Conservation (phyloP, 106 monocot species). For the Phalaenopsis aphrodite region DNA sequence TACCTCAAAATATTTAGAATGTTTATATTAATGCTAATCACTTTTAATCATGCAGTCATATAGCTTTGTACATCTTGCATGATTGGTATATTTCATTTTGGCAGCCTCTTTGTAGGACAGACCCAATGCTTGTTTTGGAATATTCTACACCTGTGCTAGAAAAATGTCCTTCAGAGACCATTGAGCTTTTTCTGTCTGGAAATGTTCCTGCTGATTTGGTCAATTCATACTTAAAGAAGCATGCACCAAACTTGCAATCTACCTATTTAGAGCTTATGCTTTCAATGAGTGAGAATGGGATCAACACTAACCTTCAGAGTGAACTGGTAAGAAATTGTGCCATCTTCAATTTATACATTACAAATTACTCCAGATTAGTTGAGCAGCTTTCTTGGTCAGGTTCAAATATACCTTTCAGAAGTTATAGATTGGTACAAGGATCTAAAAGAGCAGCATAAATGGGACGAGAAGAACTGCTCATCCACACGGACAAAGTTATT, state of each 20-base stretch:
- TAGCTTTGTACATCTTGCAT: not conserved
- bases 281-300: slow-evolving; percentile 71
- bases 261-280: slow-evolving; percentile 97
- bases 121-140: slow-evolving; percentile 95
- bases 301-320: slow-evolving; percentile 76
- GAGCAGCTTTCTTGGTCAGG: slow-evolving; percentile 35
- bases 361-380: slow-evolving; percentile 1
- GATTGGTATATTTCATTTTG: slow-evolving; percentile 18
- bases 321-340: slow-evolving; percentile 54
- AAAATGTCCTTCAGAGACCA: slow-evolving; percentile 91
- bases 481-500: slow-evolving; percentile 80
- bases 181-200: slow-evolving; percentile 87
- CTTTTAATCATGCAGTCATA: not conserved
- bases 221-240: slow-evolving; percentile 95
- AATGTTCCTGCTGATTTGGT: slow-evolving; percentile 97
- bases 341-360: slow-evolving; percentile 2
- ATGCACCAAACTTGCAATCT: slow-evolving; percentile 92
- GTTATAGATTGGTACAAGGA: slow-evolving; percentile 87
- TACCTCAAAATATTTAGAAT: not conserved
- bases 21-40: not conserved
- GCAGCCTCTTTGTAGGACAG: slow-evolving; percentile 84
- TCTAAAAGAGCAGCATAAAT: slow-evolving; percentile 62
- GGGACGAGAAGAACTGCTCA: slow-evolving; percentile 73
- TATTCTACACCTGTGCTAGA: slow-evolving; percentile 82
- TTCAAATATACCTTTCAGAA: slow-evolving; percentile 97